Evolutionary conservation across 805 yeast species (phyloP).

Genomic region (Lipomyces mesembrius): DNA sequence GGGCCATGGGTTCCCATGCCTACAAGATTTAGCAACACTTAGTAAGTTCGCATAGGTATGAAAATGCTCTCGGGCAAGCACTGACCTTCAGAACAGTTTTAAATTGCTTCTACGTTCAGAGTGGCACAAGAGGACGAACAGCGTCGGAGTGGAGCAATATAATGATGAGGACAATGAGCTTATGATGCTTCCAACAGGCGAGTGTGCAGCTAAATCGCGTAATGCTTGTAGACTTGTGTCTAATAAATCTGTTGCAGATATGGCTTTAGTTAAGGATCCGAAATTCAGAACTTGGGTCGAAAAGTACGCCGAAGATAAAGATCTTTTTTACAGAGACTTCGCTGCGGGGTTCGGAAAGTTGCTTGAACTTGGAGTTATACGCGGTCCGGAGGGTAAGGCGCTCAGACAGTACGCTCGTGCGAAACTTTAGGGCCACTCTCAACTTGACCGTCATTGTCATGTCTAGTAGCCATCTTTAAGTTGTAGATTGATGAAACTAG

Average conservation of each 20-base stretch:
- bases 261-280: slow-evolving; percentile 67
- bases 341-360: slow-evolving; percentile 69
- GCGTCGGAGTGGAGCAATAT: slow-evolving; percentile 58
- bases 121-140: slow-evolving; percentile 54
- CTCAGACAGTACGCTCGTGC: slow-evolving; percentile 21
- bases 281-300: slow-evolving; percentile 65
- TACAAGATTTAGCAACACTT: slow-evolving; percentile 73
- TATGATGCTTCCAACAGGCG: slow-evolving; percentile 79
- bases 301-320: slow-evolving; percentile 68
- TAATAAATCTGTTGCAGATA: slow-evolving; percentile 49
- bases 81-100: slow-evolving; percentile 46
- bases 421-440: background rate
- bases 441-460: background rate
- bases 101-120: slow-evolving; percentile 57
- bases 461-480: background rate
- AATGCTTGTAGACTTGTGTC: too few species aligned
- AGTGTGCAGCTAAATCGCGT: background rate
- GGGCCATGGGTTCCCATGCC: slow-evolving; percentile 90
- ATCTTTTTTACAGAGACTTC: slow-evolving; percentile 65
- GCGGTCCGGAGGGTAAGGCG: slow-evolving; percentile 52
- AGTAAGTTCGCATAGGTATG: slow-evolving; percentile 40
- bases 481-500: too few species aligned
- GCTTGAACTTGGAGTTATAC: slow-evolving; percentile 74
- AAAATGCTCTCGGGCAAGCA: background rate
- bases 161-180: slow-evolving; percentile 61